Percentiles rank a stretch among this genome's conserved stretches.
phyloP scores from a whole-genome alignment of 257 asterid species.

The Jacaranda copaia region DNA sequence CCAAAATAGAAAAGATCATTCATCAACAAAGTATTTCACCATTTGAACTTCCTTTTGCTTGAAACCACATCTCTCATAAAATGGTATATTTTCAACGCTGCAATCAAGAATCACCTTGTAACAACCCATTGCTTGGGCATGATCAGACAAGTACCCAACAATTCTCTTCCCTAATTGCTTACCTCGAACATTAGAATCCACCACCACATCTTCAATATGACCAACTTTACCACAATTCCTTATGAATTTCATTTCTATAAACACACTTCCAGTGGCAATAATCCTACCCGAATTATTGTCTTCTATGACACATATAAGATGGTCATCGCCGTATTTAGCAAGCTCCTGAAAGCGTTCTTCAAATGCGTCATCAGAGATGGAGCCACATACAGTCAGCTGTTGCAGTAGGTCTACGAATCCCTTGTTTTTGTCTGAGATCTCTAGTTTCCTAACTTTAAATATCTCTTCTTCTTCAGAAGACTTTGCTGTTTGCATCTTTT shows the following conservation, averaged over 20 bases:
- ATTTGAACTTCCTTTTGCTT: constrained; percentile 74
- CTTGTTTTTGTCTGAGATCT: constrained; percentile 69
- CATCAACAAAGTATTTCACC: constrained; percentile 72
- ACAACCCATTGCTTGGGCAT: constrained; percentile 74
- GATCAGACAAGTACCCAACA: constrained; percentile 67
- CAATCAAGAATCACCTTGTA: constrained; percentile 94
- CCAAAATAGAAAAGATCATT: background rate
- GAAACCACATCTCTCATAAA: constrained; percentile 92
- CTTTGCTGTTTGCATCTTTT: constrained; percentile 43
- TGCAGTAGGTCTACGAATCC: constrained; percentile 71
- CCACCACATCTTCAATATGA: constrained; percentile 93
- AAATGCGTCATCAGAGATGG: constrained; percentile 66
- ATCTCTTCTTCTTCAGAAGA: constrained; percentile 44
- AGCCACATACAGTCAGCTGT: constrained; percentile 73
- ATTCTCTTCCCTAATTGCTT: constrained; percentile 78
- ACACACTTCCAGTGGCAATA: constrained; percentile 81
- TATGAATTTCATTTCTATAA: constrained; percentile 74
- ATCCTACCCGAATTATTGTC: constrained; percentile 56
- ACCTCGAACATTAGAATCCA: constrained; percentile 74
- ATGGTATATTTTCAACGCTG: constrained; percentile 57
- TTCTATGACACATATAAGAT: constrained; percentile 72
- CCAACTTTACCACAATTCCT: constrained; percentile 85
- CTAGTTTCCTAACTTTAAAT: constrained; percentile 62
- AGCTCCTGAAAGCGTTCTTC: constrained; percentile 59
- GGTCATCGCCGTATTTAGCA: constrained; percentile 64